Conservation (phyloP, 2,329 filamentous ascomycete species). For the Claviceps maximensis region DNA sequence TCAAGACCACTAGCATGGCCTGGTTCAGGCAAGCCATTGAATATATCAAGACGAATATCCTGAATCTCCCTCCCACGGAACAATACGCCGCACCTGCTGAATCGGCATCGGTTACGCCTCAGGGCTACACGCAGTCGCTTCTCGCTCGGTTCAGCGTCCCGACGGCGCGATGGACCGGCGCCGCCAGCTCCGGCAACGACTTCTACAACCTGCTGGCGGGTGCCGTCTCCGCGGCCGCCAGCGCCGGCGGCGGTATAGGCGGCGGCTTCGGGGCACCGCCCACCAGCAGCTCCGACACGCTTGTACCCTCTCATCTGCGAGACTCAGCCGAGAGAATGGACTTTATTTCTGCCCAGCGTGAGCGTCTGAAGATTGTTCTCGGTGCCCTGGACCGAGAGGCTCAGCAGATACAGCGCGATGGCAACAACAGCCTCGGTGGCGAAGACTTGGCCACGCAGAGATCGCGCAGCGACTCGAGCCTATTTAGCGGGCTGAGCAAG, state of each 20-base stretch:
- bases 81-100: slow-evolving; percentile 23
- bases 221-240: slow-evolving; percentile 52
- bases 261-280: slow-evolving; percentile 4
- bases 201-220: slow-evolving; percentile 67
- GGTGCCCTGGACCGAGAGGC: slow-evolving; percentile 72
- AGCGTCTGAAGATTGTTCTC: slow-evolving; percentile 61
- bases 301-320: slow-evolving; percentile 59
- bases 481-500: slow-evolving; percentile 52
- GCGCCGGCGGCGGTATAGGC: slow-evolving; percentile 22
- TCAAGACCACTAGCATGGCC: slow-evolving; percentile 61
- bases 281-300: slow-evolving; percentile 33
- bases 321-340: slow-evolving; percentile 52
- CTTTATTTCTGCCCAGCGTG: slow-evolving; percentile 68
- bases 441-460: slow-evolving; percentile 25
- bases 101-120: slow-evolving; percentile 22
- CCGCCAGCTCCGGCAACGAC: slow-evolving; percentile 41
- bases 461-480: slow-evolving; percentile 34
- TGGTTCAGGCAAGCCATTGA: slow-evolving; percentile 63
- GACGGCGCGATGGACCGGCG: slow-evolving; percentile 42
- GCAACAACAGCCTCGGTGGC: slow-evolving; percentile 12
- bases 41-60: slow-evolving; percentile 57
- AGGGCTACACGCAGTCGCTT: slow-evolving; percentile 65
- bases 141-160: slow-evolving; percentile 81
- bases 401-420: slow-evolving; percentile 37
- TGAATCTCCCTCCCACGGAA: slow-evolving; percentile 50